Evolutionary conservation across 257 asterid genomes (phyloP).

Genomic region (Gentiana straminea): DNA sequence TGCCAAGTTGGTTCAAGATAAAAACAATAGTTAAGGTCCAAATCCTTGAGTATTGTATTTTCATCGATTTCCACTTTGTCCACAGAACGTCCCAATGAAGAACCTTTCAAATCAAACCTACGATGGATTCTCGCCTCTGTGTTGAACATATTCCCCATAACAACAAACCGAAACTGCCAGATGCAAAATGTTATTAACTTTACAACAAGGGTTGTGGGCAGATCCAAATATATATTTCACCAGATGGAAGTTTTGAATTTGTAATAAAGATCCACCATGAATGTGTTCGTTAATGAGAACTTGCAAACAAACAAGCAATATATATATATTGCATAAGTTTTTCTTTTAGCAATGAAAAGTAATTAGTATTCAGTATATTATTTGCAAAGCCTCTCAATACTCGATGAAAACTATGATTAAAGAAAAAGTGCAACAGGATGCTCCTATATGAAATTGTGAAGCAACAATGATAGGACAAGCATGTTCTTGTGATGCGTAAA

Average conservation of each 20-base stretch:
- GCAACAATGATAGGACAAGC: neutral
- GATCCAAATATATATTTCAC: too few relatives aligned
- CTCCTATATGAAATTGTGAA: neutral
- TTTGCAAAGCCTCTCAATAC: neutral
- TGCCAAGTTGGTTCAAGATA: slow-evolving; percentile 89
- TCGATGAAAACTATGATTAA: too few relatives aligned
- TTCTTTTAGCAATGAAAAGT: neutral
- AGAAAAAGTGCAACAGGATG: too few relatives aligned
- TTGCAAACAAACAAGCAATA: too few relatives aligned
- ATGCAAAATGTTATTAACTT: neutral
- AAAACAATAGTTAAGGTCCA: slow-evolving; percentile 85
- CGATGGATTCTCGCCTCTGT: slow-evolving; percentile 85
- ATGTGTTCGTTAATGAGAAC: too few relatives aligned
- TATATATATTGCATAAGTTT: neutral
- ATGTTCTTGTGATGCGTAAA: too few relatives aligned
- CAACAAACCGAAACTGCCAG: slow-evolving; percentile 92
- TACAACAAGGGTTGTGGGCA: too few relatives aligned
- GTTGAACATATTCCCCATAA: slow-evolving; percentile 96
- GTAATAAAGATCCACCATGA: too few relatives aligned
- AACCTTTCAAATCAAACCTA: slow-evolving; percentile 86
- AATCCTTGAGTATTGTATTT: slow-evolving; percentile 83
- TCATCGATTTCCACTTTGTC: slow-evolving; percentile 84
- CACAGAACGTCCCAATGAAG: slow-evolving; percentile 91
- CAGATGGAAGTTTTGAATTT: too few relatives aligned
- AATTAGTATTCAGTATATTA: neutral